Percentiles rank a stretch among this genome's conserved stretches.
Evolutionary conservation across 2,329 filamentous ascomycete species (phyloP).

Genomic region (Zymoseptoria pseudotritici): DNA sequence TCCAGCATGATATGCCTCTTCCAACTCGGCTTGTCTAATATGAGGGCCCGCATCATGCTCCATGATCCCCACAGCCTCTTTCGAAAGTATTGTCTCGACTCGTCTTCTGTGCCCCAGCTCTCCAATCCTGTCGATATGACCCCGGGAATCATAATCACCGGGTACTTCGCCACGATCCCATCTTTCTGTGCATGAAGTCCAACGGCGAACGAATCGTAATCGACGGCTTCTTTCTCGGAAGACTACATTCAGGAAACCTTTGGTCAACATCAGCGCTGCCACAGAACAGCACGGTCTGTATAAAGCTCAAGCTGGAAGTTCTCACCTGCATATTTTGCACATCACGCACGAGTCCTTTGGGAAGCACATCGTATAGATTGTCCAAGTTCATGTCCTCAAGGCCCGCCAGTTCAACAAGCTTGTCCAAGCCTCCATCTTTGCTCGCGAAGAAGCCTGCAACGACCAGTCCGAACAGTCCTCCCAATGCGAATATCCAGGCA

Average conservation of each 20-base stretch:
- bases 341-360: slow-evolving; percentile 76
- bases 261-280: slow-evolving; percentile 24
- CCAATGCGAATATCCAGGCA: slow-evolving; percentile 77
- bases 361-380: slow-evolving; percentile 76
- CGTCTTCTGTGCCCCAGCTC: slow-evolving; percentile 86
- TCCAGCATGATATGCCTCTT: slow-evolving; percentile 97
- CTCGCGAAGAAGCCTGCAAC: slow-evolving; percentile 83
- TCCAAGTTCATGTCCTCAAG: slow-evolving; percentile 69
- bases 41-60: slow-evolving; percentile 96
- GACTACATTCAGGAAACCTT: slow-evolving; percentile 46
- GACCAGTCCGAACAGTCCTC: slow-evolving; percentile 84
- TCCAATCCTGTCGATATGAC: slow-evolving; percentile 96
- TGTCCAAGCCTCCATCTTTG: slow-evolving; percentile 57
- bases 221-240: slow-evolving; percentile 78
- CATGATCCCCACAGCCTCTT: slow-evolving; percentile 95
- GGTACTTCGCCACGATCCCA: slow-evolving; percentile 73
- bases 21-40: slow-evolving; percentile 89
- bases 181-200: slow-evolving; percentile 75
- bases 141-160: slow-evolving; percentile 93
- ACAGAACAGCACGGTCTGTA: not conserved
- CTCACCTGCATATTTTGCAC: slow-evolving; percentile 75
- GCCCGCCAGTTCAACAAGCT: slow-evolving; percentile 72
- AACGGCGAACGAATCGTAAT: slow-evolving; percentile 89
- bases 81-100: slow-evolving; percentile 82
- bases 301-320: not conserved